Conservation (phyloP, 139 green algal genomes). For the Tetraselmis chui region DNA sequence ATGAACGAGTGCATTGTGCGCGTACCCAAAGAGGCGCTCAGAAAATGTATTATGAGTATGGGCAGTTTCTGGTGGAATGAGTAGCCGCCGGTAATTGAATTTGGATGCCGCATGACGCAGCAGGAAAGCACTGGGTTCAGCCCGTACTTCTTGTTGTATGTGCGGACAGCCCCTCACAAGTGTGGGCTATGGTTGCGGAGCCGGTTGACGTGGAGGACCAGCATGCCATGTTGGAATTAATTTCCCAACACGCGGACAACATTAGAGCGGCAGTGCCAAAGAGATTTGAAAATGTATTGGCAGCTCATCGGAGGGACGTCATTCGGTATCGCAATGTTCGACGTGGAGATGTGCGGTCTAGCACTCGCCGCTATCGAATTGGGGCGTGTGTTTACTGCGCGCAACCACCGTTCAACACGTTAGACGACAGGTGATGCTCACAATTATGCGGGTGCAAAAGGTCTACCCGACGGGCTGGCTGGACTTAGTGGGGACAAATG, state of each 20-base stretch:
- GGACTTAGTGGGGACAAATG: not conserved
- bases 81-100: too few species aligned
- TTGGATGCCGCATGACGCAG: too few species aligned
- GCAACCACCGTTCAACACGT: not conserved
- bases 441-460: not conserved
- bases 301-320: not conserved
- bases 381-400: not conserved
- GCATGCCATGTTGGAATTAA: not conserved
- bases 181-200: not conserved
- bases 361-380: not conserved
- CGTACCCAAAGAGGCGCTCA: too few species aligned
- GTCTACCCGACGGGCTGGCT: not conserved
- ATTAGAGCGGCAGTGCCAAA: not conserved
- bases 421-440: not conserved
- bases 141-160: too few species aligned
- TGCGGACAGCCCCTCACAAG: not conserved
- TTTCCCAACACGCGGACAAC: not conserved
- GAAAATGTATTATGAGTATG: too few species aligned
- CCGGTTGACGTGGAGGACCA: not conserved
- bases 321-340: not conserved
- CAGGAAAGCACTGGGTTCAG: too few species aligned
- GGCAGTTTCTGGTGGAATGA: too few species aligned
- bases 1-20: too few species aligned
- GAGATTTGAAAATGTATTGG: not conserved
- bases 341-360: not conserved